Percentiles rank a stretch among this genome's conserved stretches.
Conservation (phyloP, 106 monocot species). For the Acorus gramineus region DNA sequence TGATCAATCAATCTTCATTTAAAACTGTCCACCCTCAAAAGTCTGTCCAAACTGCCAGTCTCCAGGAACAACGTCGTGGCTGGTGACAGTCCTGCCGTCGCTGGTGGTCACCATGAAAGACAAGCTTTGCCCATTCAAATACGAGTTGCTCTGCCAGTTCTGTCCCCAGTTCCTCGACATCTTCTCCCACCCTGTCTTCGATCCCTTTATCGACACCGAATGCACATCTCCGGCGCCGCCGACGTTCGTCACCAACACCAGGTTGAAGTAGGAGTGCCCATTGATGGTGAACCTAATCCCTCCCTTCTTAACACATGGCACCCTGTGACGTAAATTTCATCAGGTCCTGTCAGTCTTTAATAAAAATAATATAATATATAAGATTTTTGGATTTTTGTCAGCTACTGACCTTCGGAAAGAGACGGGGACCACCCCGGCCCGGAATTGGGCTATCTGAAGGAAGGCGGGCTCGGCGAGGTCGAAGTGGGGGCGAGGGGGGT, state of each 20-base stretch:
- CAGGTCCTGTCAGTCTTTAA: no score
- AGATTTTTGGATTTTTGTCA: no score
- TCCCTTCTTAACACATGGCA: background rate
- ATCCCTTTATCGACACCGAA: conserved; percentile 43
- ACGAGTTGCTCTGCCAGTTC: conserved; percentile 62
- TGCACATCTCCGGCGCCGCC: no score
- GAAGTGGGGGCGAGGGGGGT: conserved; percentile 69
- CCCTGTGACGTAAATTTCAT: no score
- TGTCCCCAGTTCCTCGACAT: conserved; percentile 71
- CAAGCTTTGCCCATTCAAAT: conserved; percentile 43
- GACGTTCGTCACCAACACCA: no score
- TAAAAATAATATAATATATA: no score
- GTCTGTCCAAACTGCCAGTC: conserved; percentile 59
- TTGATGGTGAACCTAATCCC: conserved; percentile 55
- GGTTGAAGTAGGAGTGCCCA: conserved; percentile 47
- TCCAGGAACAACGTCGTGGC: conserved; percentile 32
- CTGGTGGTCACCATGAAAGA: conserved; percentile 49
- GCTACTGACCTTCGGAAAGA: conserved; percentile 11
- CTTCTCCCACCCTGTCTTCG: conserved; percentile 38
- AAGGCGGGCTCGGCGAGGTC: conserved; percentile 64
- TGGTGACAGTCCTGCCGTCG: conserved; percentile 43
- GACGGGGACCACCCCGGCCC: conserved; percentile 68
- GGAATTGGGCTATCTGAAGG: conserved; percentile 60
- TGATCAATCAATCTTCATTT: background rate
- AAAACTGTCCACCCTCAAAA: conserved; percentile 41